These are phyloP conservation scores for Hymenoscyphus occultus DNA, from an alignment of 2,329 filamentous ascomycete genomes.

Conservation along the genomic window DNA sequence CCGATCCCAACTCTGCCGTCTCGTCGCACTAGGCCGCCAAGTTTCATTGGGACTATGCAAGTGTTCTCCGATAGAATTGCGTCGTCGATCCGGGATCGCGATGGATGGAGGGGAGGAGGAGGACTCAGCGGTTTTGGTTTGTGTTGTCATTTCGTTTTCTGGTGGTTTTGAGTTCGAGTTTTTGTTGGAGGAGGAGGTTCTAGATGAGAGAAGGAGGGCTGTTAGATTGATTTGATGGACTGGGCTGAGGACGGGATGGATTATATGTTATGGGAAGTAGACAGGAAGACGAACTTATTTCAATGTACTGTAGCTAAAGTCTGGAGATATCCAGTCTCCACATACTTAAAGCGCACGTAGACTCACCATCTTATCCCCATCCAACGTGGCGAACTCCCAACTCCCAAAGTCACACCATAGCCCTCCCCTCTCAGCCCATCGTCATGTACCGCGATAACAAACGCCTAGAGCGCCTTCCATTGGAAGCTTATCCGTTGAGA, in stretches of 20 bases:
- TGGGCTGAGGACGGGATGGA: background rate
- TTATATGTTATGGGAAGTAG: background rate
- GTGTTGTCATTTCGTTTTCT: slow-evolving; percentile 2
- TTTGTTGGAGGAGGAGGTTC: background rate
- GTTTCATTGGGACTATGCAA: slow-evolving; percentile 23
- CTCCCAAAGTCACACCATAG: background rate
- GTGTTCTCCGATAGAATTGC: slow-evolving; percentile 28
- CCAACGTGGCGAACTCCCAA: background rate
- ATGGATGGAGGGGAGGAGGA: background rate
- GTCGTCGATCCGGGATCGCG: slow-evolving; percentile 27
- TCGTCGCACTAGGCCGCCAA: slow-evolving; percentile 29
- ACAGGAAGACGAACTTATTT: background rate
- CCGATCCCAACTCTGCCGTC: slow-evolving; percentile 30
- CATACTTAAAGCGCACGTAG: background rate
- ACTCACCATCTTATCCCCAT: background rate
- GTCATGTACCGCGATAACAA: background rate
- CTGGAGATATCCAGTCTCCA: too few species aligned
- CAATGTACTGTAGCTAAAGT: too few species aligned
- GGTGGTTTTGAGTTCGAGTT: too few species aligned
- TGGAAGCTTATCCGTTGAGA: background rate
- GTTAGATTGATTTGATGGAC: background rate
- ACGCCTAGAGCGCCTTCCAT: background rate
- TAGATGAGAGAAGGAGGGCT: background rate
- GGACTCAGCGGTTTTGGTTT: background rate
- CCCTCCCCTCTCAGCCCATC: background rate